Conservation (phyloP, 2,329 filamentous ascomycete species). For the Penicillium sp. region DNA sequence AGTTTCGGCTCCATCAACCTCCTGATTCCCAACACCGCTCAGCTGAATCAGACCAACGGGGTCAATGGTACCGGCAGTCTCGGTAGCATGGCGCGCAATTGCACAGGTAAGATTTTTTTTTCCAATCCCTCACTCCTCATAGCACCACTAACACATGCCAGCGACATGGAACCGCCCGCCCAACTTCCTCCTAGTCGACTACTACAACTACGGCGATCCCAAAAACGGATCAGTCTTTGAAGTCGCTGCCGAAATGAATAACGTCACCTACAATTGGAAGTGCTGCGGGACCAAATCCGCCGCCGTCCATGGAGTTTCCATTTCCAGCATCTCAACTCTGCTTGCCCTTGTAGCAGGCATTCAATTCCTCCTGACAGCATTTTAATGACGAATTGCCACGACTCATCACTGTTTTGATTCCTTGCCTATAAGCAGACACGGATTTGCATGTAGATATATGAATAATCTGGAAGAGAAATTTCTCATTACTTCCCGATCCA, state of each 20-base stretch:
- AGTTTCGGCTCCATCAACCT: constrained; percentile 62
- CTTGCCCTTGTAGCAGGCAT: constrained; percentile 23
- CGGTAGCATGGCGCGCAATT: constrained; percentile 63
- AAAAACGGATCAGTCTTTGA: constrained; percentile 71
- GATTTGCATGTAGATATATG: not conserved
- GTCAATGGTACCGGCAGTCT: constrained; percentile 64
- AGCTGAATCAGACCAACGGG: constrained; percentile 71
- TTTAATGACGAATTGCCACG: constrained; percentile 20
- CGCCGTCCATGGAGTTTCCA: constrained; percentile 21
- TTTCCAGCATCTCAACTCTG: constrained; percentile 19
- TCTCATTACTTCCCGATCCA: not conserved
- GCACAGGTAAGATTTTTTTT: constrained; percentile 45
- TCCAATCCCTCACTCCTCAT: not conserved
- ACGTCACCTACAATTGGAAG: constrained; percentile 62
- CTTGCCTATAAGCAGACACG: not conserved
- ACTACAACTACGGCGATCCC: constrained; percentile 70
- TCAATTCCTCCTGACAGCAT: constrained; percentile 23
- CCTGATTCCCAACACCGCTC: constrained; percentile 68
- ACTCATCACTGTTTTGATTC: constrained; percentile 2
- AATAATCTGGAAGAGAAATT: not conserved
- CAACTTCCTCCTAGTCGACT: constrained; percentile 79
- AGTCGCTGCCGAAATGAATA: constrained; percentile 68
- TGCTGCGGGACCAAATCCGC: constrained; percentile 39
- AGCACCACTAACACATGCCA: constrained; percentile 19
- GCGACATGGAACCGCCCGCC: constrained; percentile 65